Evolutionary conservation across 768 basidiomycete species (phyloP), one percentile per base, ranked within the genome.

Genomic region (Psilocybe subaeruginosa): DNA sequence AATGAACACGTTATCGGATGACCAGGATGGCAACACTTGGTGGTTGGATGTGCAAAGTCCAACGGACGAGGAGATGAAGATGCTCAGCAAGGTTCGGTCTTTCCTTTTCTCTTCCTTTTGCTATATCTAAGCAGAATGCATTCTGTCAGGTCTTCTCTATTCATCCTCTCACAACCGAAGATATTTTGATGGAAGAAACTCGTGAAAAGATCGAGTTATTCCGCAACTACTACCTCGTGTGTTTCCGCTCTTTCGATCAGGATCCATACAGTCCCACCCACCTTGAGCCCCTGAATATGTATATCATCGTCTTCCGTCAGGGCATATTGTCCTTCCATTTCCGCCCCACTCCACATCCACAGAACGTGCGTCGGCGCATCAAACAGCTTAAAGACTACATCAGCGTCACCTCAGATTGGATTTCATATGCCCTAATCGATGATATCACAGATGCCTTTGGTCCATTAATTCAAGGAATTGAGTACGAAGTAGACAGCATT

Each of bases 381-480:
- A 99, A 97, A 76, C 97, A 99, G 72, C 91, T 99, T 64, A 97
- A 95, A 72, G 97, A 99, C 80, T 99, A 99, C 77, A 99, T 99
- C 73, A 91, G 85, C 64, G 97, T 99, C 69, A 99, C 97, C 8
- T 97, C 96, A 3, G 97, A 99, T 78, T 99, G 97, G 97, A 99
- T 99, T 66, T 98, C 96, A 4, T 99, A 99, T 69, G 97, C 97
- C 8, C 85, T 99, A 61, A 99, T 99, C 71, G 97, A 99, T 77
- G 97, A 99, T 76, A 99, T 99, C 73, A 99, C 97, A 51, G 97
- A 99, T 71, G 97, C 95, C 8, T 99, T 99, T 72, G 97, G 97
- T 12, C 97, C 97, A 4, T 85, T 99, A 60, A 99, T 99, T 69
- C 97, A 99, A 74, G 89, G 90, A 72, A 99, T 99, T 75, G 97